phyloP scores from a whole-genome alignment of 2,329 filamentous ascomycete species.

The Cercospora zeae-maydis region DNA sequence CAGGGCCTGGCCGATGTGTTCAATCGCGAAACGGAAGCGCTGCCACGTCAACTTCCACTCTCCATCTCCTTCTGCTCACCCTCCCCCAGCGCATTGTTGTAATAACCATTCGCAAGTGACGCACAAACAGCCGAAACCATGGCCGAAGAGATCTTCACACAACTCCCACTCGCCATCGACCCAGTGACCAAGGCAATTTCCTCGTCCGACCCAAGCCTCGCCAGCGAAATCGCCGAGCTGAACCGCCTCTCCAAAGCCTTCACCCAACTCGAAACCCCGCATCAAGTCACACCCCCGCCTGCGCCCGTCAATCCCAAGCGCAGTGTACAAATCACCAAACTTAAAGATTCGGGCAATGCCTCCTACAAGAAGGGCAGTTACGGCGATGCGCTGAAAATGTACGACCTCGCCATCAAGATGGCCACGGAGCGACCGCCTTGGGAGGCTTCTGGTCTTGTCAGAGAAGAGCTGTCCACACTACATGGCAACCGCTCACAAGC shows the following conservation, averaged over 20 bases:
- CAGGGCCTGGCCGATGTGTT: not conserved
- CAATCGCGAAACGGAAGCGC: not conserved
- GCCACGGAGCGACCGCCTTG: constrained; percentile 75
- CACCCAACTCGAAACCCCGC: constrained; percentile 58
- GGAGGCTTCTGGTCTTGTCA: constrained; percentile 79
- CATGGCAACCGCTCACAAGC: constrained; percentile 88
- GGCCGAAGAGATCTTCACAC: constrained; percentile 20
- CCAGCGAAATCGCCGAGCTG: constrained; percentile 60
- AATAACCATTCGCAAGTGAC: not conserved
- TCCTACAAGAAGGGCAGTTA: constrained; percentile 75
- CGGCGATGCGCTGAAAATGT: constrained; percentile 73
- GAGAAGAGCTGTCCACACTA: constrained; percentile 77
- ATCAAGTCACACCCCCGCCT: constrained; percentile 73
- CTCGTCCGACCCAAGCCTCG: constrained; percentile 41
- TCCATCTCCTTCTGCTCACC: not conserved
- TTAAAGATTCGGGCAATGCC: constrained; percentile 81
- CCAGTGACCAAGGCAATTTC: constrained; percentile 73
- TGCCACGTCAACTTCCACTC: not conserved
- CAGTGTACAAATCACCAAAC: constrained; percentile 79
- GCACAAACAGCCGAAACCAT: not conserved
- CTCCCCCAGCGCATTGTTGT: not conserved
- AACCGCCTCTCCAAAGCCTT: constrained; percentile 76
- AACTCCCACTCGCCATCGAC: constrained; percentile 63
- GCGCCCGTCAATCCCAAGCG: constrained; percentile 92
- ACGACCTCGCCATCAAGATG: constrained; percentile 87